Evolutionary conservation across 164 flowering plant species (phyloP), one percentile per base, ranked within the genome.

Genomic region (Berberis vulgaris): DNA sequence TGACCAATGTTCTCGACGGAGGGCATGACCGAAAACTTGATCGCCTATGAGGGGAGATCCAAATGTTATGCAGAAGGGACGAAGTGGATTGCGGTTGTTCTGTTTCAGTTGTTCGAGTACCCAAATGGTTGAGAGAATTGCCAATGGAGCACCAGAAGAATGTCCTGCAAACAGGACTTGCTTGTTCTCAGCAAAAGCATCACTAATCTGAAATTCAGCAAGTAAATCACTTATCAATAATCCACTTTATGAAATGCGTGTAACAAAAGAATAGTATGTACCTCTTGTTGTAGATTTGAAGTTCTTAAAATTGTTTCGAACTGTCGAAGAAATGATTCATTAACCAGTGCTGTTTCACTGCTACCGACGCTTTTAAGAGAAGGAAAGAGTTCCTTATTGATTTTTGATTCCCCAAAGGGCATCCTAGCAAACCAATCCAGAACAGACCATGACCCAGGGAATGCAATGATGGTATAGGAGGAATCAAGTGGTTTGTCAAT

Each of bases 41-140:
- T 84, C 80, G 13, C 88, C 91, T 3, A 78, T 64, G 0, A 91
- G 88, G 7, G 96, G 96, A 41, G 91, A 84, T 45, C 97, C 97
- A 59, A 88, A 91, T 26, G 97, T 85, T 11, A 87, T 13, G 65
- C 97, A 91, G 2, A 45, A 26, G 41, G 43, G 13, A 40, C 67
- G 26, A 26, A 26, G 26, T 26, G 26, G 26, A 26, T 26, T 26
- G 12, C 61, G 42, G 3, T 41, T 42, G 4, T 56, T 63, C 9
- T 62, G 45, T 59, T 69, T 81, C 5, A 26, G 26, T 26, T 73
- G 65, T 65, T 91, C 91, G 49, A 91, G 70, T 56, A 78, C 70
- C 91, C 88, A 83, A 7, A 91, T 64, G 44, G 93, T 75, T 13
- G 88, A 86, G 12, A 86, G 74, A 26, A 77, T 69, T 2, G 97